A percentile compares a stretch with the other conserved stretches of the same genome.
Conservation (phyloP, 352 stramenopile species). For the Lagenidium giganteum region DNA sequence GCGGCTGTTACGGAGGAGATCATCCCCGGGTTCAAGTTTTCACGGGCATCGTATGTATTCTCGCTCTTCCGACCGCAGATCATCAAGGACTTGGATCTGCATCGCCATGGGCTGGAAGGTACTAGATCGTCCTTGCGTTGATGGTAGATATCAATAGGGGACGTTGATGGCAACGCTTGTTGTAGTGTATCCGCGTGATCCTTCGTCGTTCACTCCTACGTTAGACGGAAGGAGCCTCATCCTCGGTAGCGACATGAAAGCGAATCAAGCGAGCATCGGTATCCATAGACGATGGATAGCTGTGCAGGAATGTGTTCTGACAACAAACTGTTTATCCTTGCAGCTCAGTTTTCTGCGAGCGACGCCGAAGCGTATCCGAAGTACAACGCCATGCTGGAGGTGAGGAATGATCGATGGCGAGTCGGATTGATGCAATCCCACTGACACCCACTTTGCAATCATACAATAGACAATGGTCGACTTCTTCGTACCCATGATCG, state of each 20-base stretch:
- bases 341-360: constrained; percentile 76
- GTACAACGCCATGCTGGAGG: constrained; percentile 81
- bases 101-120: constrained; percentile 76
- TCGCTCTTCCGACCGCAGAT: constrained; percentile 88
- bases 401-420: constrained; percentile 9
- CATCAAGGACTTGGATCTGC: constrained; percentile 83
- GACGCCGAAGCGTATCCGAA: constrained; percentile 78
- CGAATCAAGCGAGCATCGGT: constrained; percentile 79
- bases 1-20: constrained; percentile 90
- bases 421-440: background rate
- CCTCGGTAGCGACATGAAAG: constrained; percentile 66
- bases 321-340: background rate
- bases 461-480: constrained; percentile 56
- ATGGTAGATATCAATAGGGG: background rate
- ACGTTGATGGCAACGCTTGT: too few species aligned
- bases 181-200: constrained; percentile 80
- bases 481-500: constrained; percentile 79
- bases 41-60: constrained; percentile 87
- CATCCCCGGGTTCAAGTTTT: constrained; percentile 89
- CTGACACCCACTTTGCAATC: too few species aligned
- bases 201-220: constrained; percentile 86
- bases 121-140: background rate
- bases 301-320: background rate
- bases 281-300: background rate
- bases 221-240: constrained; percentile 73